Conservation (phyloP, 2,329 filamentous ascomycete genomes). For the Xylaria sp. region DNA sequence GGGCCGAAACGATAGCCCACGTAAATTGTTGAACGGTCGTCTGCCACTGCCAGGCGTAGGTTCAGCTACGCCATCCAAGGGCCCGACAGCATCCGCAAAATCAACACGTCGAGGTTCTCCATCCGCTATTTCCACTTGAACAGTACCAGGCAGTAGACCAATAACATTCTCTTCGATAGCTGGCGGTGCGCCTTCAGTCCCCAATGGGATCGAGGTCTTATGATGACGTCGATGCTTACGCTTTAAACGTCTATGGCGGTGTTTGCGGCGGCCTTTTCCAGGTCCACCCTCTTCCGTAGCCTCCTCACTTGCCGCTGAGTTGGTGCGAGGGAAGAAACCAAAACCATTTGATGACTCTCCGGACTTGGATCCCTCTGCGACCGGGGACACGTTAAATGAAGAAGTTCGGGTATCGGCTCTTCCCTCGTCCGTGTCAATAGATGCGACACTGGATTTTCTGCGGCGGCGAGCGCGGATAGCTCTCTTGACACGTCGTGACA, state of each 20-base stretch:
- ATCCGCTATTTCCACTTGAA: constrained; percentile 27
- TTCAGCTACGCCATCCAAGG: constrained; percentile 41
- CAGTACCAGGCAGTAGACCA: constrained; percentile 32
- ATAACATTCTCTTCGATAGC: constrained; percentile 43
- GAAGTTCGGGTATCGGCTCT: constrained; percentile 45
- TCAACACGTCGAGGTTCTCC: constrained; percentile 63
- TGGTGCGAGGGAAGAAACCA: constrained; percentile 43
- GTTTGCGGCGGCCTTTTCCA: constrained; percentile 45
- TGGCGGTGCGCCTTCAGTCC: constrained; percentile 28
- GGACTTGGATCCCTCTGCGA: constrained; percentile 46
- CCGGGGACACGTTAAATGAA: constrained; percentile 48
- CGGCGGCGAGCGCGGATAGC: constrained; percentile 73
- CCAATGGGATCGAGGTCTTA: constrained; percentile 32
- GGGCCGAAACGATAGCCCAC: constrained; percentile 66
- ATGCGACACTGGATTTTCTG: constrained; percentile 78
- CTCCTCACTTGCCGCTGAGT: constrained; percentile 51
- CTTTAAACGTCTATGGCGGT: constrained; percentile 46
- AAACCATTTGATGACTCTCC: constrained; percentile 48
- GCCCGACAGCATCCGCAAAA: constrained; percentile 50
- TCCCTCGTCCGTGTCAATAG: constrained; percentile 59
- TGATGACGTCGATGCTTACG: constrained; percentile 49
- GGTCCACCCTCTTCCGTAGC: constrained; percentile 49
- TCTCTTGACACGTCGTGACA: constrained; percentile 75
- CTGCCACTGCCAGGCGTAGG: constrained; percentile 36
- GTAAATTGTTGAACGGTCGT: constrained; percentile 60